Conservation (phyloP, 345 rosid species). For the Brassica cretica region DNA sequence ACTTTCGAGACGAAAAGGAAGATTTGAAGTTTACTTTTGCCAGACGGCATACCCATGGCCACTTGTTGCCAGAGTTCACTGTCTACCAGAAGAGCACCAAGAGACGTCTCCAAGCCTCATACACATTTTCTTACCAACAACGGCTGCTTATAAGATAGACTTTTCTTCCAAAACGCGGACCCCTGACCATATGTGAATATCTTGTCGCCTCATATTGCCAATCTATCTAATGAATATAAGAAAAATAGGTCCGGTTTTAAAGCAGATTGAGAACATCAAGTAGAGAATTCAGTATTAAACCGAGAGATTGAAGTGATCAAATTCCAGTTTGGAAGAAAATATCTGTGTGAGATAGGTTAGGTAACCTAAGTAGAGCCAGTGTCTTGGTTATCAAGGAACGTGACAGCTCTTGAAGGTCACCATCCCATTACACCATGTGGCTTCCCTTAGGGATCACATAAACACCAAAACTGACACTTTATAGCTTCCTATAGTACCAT, state of each 20-base stretch:
- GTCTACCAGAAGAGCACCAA: conserved; percentile 79
- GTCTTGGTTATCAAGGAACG: conserved; percentile 87
- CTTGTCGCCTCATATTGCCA: conserved; percentile 56
- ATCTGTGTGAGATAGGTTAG: neutral
- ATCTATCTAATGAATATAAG: conserved; percentile 45
- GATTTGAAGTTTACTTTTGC: conserved; percentile 48
- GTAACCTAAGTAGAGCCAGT: conserved; percentile 87
- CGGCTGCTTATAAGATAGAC: conserved; percentile 67
- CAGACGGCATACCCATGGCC: conserved; percentile 83
- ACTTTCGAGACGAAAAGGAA: neutral
- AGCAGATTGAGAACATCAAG: neutral
- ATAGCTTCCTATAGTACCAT: conserved; percentile 62
- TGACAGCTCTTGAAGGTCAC: conserved; percentile 97
- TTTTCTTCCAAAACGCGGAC: conserved; percentile 60
- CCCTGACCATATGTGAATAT: conserved; percentile 65
- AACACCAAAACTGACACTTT: conserved; percentile 80
- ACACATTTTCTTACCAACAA: conserved; percentile 67
- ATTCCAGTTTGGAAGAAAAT: conserved; percentile 53
- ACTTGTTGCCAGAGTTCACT: conserved; percentile 69
- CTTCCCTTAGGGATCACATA: conserved; percentile 78
- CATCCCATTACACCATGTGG: conserved; percentile 89
- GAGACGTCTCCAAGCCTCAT: conserved; percentile 89
- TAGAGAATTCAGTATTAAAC: neutral
- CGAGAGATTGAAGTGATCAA: neutral
- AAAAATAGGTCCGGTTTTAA: neutral